Percentiles rank a stretch among this genome's conserved stretches.
Evolutionary conservation across 805 yeast genomes (phyloP).

Genomic region (Ogataea paradorogensis): DNA sequence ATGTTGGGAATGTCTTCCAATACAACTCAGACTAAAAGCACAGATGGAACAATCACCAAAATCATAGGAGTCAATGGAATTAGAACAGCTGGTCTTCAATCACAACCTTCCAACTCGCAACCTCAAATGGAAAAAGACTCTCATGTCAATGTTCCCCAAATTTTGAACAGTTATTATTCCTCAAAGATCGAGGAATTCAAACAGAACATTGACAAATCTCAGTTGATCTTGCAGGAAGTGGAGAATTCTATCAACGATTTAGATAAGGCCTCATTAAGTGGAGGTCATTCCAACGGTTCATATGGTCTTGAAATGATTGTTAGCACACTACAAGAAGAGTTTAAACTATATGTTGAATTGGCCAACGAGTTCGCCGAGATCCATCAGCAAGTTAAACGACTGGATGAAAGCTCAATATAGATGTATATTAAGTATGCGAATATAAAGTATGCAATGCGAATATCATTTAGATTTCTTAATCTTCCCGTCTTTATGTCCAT

Average conservation of each 20-base stretch:
- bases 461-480: constrained; percentile 16
- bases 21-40: constrained; percentile 22
- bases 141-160: constrained; percentile 49
- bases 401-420: constrained; percentile 19
- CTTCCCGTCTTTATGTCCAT: constrained; percentile 17
- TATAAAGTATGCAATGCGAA: constrained; percentile 8
- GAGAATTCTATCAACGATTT: constrained; percentile 63
- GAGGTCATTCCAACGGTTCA: constrained; percentile 31
- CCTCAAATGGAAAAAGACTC: constrained; percentile 35
- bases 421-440: constrained; percentile 11
- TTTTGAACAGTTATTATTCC: constrained; percentile 49
- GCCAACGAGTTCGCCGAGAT: constrained; percentile 72
- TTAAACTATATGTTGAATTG: constrained; percentile 66
- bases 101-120: constrained; percentile 26
- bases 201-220: constrained; percentile 48
- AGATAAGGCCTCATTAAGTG: constrained; percentile 38
- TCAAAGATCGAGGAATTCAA: constrained; percentile 41
- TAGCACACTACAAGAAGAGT: constrained; percentile 64
- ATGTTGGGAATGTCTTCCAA: constrained; percentile 19
- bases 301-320: constrained; percentile 50
- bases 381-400: constrained; percentile 49
- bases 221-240: constrained; percentile 48
- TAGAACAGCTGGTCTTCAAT: constrained; percentile 20
- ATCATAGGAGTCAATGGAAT: constrained; percentile 34
- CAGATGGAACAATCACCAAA: constrained; percentile 23